Base-by-base conservation (phyloP, 768 basidiomycete species). In the Tulasnella sp. region DNA sequence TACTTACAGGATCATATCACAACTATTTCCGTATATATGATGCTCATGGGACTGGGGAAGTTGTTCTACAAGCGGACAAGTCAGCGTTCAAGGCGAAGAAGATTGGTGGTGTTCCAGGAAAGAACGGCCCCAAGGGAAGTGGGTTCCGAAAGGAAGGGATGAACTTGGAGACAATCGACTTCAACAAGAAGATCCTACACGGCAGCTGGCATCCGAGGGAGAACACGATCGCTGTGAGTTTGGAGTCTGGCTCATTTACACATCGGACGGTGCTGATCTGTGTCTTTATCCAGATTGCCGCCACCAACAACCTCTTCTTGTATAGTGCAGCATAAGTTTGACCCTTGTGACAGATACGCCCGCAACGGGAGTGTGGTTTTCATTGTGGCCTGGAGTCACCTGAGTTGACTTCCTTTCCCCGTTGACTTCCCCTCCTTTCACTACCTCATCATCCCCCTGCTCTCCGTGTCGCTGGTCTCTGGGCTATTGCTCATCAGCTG, bases 11-110 rank as follows among this genome's bases (percentile, higher is more conserved):
- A 45, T 98, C 96, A 52, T 99, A 99, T 75, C 94, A 98, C 76
- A 99, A 99, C 75, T 98, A 94, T 75, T 93, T 99, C 87, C 92
- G 92, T 71, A 96, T 99, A 82, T 99, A 92, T 73, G 94, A 98
- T 71, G 81, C 83, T 54, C 90, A 94, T 61, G 82, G 84, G 30
- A 69, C 83, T 63, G 86, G 84, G 62, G 96, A 98, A 67, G 83
- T 93, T 45, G 89, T 97, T 11, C 74, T 99, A 58, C 96, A 98
- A 72, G 96, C 96, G 1, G 96, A 99, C 76, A 99, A 99, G 72
- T 93, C 92, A 15, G 93, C 94, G 4, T 99, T 99, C 77, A 98
- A 98, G 72, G 91, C 90, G 50, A 99, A 97, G 84, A 99, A 98
- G 79, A 88, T 96, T 57, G 92, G 93, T 11, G 92, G 87, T 1